Evolutionary conservation across 2,329 filamentous ascomycete species (phyloP), one percentile per base, ranked within the genome.

Genomic region (Ophioceras dolichostomum): DNA sequence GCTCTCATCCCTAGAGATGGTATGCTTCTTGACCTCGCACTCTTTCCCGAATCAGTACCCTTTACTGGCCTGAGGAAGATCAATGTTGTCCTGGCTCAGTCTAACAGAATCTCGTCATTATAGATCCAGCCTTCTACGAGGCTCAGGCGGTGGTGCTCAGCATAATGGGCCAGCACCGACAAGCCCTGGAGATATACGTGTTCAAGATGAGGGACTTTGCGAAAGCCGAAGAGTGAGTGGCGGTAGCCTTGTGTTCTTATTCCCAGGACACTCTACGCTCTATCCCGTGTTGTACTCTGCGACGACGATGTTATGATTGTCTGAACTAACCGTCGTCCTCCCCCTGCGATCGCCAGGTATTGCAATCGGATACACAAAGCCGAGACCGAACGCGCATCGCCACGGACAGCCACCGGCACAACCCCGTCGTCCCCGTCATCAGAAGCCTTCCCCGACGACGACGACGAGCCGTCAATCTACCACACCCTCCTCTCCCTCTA

Each of bases 181-280:
- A 96, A 59, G 91, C 91, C 0, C 64, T 98, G n/a, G 83, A 91
- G 54, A 94, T 98, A 37, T 98, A 94, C 55, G 89, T 96, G 20
- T 98, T 95, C 61, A 91, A 89, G 56, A 74, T 98, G 56, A 66
- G 83, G 47, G 81, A 94, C 55, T 89, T 84, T 44, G 65, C 64
- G 10, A 96, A 94, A 59, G 91, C 91, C 22, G 91, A 98, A 70
- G 86, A 94, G 80, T 94, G 64, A 43, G 77, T 67, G 26, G n/a
- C n/a, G n/a, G n/a, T n/a, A n/a, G n/a, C n/a, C n/a, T n/a, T n/a
- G n/a, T n/a, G n/a, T n/a, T n/a, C n/a, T n/a, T n/a, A n/a, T n/a
- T n/a, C n/a, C n/a, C n/a, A n/a, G n/a, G n/a, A n/a, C n/a, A n/a
- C n/a, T n/a, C n/a, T n/a, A n/a, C n/a, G n/a, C 37, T 32, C 31